phyloP scores from a whole-genome alignment of 768 basidiomycete species.

The Tricholoma sp. region DNA sequence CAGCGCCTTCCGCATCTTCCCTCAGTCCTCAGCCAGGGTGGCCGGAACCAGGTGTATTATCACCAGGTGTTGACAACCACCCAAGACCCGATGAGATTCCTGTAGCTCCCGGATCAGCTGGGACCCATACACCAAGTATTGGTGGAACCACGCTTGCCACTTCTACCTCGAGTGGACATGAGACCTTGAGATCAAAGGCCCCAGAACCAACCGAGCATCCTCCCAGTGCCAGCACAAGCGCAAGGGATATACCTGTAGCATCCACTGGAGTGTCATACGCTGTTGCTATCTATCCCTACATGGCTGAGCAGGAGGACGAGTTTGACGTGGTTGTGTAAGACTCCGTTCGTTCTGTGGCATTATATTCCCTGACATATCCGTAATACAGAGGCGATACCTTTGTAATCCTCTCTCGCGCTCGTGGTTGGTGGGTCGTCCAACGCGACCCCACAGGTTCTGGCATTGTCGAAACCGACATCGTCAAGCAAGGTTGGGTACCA shows the following conservation, averaged over 20 bases:
- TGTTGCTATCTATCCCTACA: slow-evolving; percentile 97
- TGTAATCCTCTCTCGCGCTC: slow-evolving; percentile 87
- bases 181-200: slow-evolving; percentile 17
- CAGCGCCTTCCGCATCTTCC: slow-evolving; percentile 48
- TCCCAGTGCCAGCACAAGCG: slow-evolving; percentile 15
- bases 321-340: slow-evolving; percentile 95
- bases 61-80: slow-evolving; percentile 43
- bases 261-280: slow-evolving; percentile 80
- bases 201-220: slow-evolving; percentile 14
- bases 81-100: slow-evolving; percentile 35
- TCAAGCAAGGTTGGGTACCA: slow-evolving; percentile 95
- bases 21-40: slow-evolving; percentile 68
- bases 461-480: slow-evolving; percentile 66
- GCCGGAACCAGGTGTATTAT: slow-evolving; percentile 62
- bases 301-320: slow-evolving; percentile 98
- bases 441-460: slow-evolving; percentile 86
- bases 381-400: slow-evolving; percentile 79
- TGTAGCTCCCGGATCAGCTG: slow-evolving; percentile 32
- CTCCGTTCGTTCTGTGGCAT: slow-evolving; percentile 2
- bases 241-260: slow-evolving; percentile 39
- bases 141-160: slow-evolving; percentile 26
- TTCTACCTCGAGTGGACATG: slow-evolving; percentile 21
- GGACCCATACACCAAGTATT: slow-evolving; percentile 15
- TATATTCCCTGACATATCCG: slow-evolving; percentile 5
- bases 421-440: slow-evolving; percentile 99